phyloP scores from a whole-genome alignment of 306 rosid genomes.

The Hippophae gyantsensis region DNA sequence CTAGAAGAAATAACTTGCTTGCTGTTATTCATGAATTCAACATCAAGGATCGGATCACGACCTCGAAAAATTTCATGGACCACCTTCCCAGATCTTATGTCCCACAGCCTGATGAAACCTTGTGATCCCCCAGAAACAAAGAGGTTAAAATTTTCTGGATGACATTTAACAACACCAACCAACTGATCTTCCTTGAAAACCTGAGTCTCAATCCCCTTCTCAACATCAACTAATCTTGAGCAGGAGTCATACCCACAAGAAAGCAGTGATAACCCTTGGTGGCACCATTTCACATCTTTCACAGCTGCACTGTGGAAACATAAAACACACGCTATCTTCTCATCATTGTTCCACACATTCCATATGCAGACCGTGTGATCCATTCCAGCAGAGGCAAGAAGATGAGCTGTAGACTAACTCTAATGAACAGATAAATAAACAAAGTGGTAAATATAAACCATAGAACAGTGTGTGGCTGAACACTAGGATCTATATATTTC shows the following conservation, averaged over 20 bases:
- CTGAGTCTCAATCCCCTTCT: constrained; percentile 65
- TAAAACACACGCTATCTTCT: constrained; percentile 50
- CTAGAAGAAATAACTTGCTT: constrained; percentile 74
- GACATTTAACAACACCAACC: constrained; percentile 64
- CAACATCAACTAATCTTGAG: constrained; percentile 74
- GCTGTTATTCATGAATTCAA: constrained; percentile 55
- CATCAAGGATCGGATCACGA: constrained; percentile 74
- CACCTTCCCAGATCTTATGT: constrained; percentile 53
- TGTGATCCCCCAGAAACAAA: constrained; percentile 75
- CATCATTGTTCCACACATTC: constrained; percentile 78
- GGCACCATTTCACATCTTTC: constrained; percentile 79
- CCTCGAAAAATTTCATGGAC: constrained; percentile 50
- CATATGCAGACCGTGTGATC: constrained; percentile 66
- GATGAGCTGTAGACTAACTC: constrained; percentile 81
- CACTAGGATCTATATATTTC: not conserved
- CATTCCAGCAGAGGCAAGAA: constrained; percentile 96
- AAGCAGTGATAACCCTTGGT: constrained; percentile 50
- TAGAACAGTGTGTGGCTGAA: constrained; percentile 9
- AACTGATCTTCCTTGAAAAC: constrained; percentile 58
- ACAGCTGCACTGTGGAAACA: constrained; percentile 64
- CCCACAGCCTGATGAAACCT: constrained; percentile 76
- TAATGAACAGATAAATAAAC: constrained; percentile 42
- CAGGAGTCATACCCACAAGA: constrained; percentile 81
- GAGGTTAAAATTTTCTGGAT: constrained; percentile 52
- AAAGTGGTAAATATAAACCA: constrained; percentile 21